Conservation (phyloP, 1,284 basidiomycete genomes). For the Vanrija pseudolonga region DNA sequence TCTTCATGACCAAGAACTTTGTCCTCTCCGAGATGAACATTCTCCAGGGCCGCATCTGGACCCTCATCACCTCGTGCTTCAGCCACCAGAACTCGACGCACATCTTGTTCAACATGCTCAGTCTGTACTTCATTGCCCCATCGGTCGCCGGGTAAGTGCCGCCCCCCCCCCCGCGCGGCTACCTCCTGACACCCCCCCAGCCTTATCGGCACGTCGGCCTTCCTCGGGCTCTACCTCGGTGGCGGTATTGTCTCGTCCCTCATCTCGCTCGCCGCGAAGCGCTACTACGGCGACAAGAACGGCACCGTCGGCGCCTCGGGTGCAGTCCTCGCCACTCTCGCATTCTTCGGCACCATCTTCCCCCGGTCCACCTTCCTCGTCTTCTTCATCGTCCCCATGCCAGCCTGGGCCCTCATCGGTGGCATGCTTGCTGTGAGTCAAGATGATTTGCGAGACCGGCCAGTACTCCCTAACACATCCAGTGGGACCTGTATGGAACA, state of each 20-base stretch:
- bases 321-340: constrained; percentile 46
- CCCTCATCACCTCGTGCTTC: constrained; percentile 68
- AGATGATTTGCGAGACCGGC: not conserved
- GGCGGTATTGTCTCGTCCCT: constrained; percentile 63
- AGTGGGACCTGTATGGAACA: constrained; percentile 36
- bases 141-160: constrained; percentile 56
- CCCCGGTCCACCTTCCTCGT: constrained; percentile 69
- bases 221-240: constrained; percentile 72
- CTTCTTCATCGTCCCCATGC: constrained; percentile 77
- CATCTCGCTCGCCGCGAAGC: constrained; percentile 60
- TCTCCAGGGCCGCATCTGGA: constrained; percentile 72
- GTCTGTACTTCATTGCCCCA: constrained; percentile 74
- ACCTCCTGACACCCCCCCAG: constrained; percentile 27
- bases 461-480: not conserved
- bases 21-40: constrained; percentile 60
- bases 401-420: constrained; percentile 72
- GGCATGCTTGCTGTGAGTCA: constrained; percentile 61
- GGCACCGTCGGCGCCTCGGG: constrained; percentile 62
- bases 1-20: constrained; percentile 69
- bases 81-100: constrained; percentile 65
- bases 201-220: constrained; percentile 65
- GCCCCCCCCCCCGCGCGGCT: not conserved
- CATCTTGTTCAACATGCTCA: constrained; percentile 72
- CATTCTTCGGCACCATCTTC: constrained; percentile 68
- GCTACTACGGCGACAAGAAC: constrained; percentile 4